Conservation (phyloP, 768 basidiomycete species). For the Cantharellus anzutake region DNA sequence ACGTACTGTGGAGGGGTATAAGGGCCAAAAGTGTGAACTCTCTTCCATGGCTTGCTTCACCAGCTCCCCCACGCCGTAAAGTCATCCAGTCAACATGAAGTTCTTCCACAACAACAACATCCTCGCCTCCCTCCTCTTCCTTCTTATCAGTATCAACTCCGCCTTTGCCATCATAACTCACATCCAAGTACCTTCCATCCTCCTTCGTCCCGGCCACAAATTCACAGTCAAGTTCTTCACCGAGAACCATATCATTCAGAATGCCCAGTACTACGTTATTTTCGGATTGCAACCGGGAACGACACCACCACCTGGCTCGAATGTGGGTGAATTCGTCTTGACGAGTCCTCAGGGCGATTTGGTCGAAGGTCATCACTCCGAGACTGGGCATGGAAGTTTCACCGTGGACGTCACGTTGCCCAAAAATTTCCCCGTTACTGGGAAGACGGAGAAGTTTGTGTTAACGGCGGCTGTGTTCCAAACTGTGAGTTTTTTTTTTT, state of each 20-base stretch:
- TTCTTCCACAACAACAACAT: too few relatives aligned
- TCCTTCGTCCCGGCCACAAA: background rate
- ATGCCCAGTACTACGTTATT: background rate
- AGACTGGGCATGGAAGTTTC: background rate
- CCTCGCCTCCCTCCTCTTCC: background rate
- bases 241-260: background rate
- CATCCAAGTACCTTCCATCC: background rate
- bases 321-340: background rate
- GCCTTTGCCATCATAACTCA: background rate
- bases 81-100: too few relatives aligned
- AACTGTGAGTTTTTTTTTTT: background rate
- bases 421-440: background rate
- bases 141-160: background rate
- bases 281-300: background rate
- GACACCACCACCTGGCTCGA: background rate
- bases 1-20: too few relatives aligned
- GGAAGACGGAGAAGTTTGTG: background rate
- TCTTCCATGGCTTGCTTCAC: too few relatives aligned
- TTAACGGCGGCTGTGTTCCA: background rate
- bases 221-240: background rate
- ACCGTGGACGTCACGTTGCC: background rate
- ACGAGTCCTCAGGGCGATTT: background rate
- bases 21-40: too few relatives aligned
- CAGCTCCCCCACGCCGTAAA: too few relatives aligned
- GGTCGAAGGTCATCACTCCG: background rate